Evolutionary conservation across 2,329 filamentous ascomycete species (phyloP), one percentile per base, ranked within the genome.

Genomic region (Diaporthe sp.): DNA sequence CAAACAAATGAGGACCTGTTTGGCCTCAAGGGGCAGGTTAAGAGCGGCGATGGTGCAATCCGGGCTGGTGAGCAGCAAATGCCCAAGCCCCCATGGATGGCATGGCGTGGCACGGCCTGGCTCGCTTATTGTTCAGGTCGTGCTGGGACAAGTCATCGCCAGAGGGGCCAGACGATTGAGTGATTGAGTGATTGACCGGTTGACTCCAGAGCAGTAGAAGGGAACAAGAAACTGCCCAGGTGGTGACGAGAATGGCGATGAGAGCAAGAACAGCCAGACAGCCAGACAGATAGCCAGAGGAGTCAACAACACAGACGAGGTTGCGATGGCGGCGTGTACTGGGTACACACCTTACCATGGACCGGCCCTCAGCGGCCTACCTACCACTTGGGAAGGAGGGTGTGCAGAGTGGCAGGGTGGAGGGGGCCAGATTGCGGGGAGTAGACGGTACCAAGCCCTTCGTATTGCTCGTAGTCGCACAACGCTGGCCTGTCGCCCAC

Each of bases 1-100:
- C 8, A 22, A n/a, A 31, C 34, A n/a, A 28, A 57, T n/a, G 34
- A 65, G 71, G 46, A 49, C 53, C 71, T 53, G 58, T 60, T 31
- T 62, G 58, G 71, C n/a, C 53, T 42, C 49, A 39, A 53, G 13
- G 31, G 46, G 22, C 12, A 39, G 62, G 46, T 28, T 70, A 34
- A 25, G 65, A 31, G 25, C 25, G 31, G 46, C 58, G 58, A 65
- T 73, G 71, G 71, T 73, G 71, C 71, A 73, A 73, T 65, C 39
- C 25, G 22, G 42, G 34, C 37, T 44, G 58, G 12, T 37, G 61
- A 73, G 71, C 71, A 73, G 58, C 58, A 55, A 73, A 73, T 65
- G 58, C 4, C 65, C 65, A 70, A 70, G 65, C 46, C 65, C 65
- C 49, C n/a, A 19, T 19, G 34, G 31, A 25, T 53, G 46, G 60